Evolutionary conservation across 768 basidiomycete species (phyloP), one percentile per base, ranked within the genome.

Genomic region (Steccherinum ochraceum): DNA sequence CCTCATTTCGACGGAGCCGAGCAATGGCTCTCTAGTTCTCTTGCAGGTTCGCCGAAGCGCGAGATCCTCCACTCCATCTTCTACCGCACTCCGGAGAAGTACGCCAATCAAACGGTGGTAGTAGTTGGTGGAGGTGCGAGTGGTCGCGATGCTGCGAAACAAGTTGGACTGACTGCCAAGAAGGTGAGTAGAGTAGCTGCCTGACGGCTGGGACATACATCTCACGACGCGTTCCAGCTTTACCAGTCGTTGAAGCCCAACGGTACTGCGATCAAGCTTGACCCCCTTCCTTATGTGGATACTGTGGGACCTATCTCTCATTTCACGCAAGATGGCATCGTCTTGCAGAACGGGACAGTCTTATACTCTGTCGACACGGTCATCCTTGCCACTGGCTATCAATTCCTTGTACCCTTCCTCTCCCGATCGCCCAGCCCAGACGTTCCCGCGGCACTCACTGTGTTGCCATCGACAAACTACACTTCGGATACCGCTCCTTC

Each of bases 331-430:
- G 56, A 69, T 10, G 67, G 66, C 2, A 61, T 80, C 25, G 68
- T 76, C 13, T 80, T 84, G 54, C 56, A 55, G 0, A 80, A 82
- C 57, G 76, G 73, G 12, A 71, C 75, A 0, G 51, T 59, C 0
- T 50, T 70, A 2, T 30, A 51, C 16, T 66, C 71, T 39, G 70
- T 77, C 24, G 76, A 81, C 52, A 56, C 69, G 4, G 64, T 84
- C 27, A 57, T 83, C 23, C 71, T 81, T 12, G 79, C 65, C 0
- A 83, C 79, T 0, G 81, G 82, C 5, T 83, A 83, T 58, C 69
- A 80, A 50, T 53, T 75, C 45, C 69, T 68, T 19, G 66, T 79
- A 5, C 80, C 80, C 0, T 82, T 82, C 71, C 62, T 74, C 24
- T 54, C 58, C 44, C 44, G 46, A 5, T 30, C 47, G 23, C 55